A percentile compares a stretch with the other conserved stretches of the same genome.
Conservation (phyloP, 768 basidiomycete genomes). For the Tulasnella sp. region DNA sequence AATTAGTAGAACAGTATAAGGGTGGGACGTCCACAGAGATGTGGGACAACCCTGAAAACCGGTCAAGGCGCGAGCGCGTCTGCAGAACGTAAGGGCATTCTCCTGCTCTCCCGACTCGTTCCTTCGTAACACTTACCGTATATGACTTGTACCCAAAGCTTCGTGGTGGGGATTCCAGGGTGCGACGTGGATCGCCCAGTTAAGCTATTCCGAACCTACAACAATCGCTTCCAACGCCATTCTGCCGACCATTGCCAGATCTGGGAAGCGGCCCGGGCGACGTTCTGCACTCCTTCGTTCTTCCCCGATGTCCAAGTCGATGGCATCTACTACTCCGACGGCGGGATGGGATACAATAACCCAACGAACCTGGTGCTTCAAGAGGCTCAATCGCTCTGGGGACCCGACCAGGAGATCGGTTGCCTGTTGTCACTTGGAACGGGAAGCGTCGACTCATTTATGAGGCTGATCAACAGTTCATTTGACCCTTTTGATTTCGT, state of each 20-base stretch:
- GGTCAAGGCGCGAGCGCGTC: neutral
- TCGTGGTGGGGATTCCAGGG: conserved; percentile 4
- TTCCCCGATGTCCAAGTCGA: conserved; percentile 5
- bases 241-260: conserved; percentile 16
- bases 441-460: neutral
- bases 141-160: neutral
- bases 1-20: neutral
- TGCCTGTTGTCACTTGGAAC: conserved; percentile 22
- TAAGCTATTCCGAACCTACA: conserved; percentile 36
- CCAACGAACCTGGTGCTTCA: neutral
- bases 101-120: neutral
- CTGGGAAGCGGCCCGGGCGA: conserved; percentile 21
- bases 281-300: conserved; percentile 17
- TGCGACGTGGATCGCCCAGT: conserved; percentile 1
- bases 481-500: neutral
- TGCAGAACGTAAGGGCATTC: neutral
- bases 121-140: neutral
- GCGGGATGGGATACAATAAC: conserved; percentile 12
- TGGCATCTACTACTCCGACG: neutral
- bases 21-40: neutral
- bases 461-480: neutral
- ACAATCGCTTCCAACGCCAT: neutral
- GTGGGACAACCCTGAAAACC: neutral
- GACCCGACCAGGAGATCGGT: neutral
- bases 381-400: conserved; percentile 25